These are phyloP conservation scores for Penicillium sp. DNA, from an alignment of 2,329 filamentous ascomycete genomes.

Conservation along the genomic window DNA sequence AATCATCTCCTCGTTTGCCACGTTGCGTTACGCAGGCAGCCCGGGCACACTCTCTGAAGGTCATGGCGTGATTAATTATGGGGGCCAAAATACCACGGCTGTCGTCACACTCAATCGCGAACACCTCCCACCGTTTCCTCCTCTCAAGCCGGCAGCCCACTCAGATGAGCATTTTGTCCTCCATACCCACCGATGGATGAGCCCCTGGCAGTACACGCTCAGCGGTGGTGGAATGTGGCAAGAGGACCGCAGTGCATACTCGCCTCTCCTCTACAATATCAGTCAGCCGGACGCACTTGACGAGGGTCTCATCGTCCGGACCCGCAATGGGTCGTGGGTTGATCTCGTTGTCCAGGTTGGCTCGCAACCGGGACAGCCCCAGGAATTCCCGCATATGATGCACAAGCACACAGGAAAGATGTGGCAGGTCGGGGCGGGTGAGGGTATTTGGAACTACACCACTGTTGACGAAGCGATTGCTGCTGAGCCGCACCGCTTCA, in stretches of 20 bases:
- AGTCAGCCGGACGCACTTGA: slow-evolving; percentile 29
- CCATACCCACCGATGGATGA: neutral
- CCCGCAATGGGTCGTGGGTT: slow-evolving; percentile 53
- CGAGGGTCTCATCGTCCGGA: slow-evolving; percentile 47
- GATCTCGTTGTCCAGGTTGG: slow-evolving; percentile 55
- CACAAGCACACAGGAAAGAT: slow-evolving; percentile 67
- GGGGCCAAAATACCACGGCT: neutral
- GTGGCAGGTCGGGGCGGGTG: slow-evolving; percentile 57
- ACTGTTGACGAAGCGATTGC: slow-evolving; percentile 55
- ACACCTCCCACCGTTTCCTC: neutral
- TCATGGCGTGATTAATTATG: neutral
- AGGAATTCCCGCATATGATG: slow-evolving; percentile 51
- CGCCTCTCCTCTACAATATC: neutral
- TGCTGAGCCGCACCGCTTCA: slow-evolving; percentile 45
- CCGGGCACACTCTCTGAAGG: neutral
- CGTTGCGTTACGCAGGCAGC: neutral
- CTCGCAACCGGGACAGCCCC: slow-evolving; percentile 46
- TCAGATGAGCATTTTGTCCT: neutral
- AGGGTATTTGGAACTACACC: slow-evolving; percentile 54
- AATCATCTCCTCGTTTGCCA: slow-evolving; percentile 32
- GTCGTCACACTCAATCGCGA: neutral
- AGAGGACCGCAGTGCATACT: neutral
- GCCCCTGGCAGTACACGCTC: neutral
- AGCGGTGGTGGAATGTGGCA: neutral
- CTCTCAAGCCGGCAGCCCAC: neutral